Evolutionary conservation across 129 eudicot species (phyloP).

Genomic region (Artemisia annua): DNA sequence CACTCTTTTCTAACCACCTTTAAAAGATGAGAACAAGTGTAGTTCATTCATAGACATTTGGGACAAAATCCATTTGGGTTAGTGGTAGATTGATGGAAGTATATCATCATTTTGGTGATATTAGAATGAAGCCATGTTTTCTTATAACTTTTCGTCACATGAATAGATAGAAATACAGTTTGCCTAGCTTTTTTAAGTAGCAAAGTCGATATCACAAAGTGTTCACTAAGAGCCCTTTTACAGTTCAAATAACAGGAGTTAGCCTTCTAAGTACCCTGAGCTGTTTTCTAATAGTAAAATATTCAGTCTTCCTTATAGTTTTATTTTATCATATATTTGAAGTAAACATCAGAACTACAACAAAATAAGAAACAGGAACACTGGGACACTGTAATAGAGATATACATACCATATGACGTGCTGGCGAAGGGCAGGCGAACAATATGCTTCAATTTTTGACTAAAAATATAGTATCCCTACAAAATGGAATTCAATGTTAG

Average conservation of each 20-base stretch:
- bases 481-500: constrained; percentile 36
- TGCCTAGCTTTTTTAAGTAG: constrained; percentile 11
- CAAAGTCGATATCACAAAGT: neutral
- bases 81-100: neutral
- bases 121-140: constrained; percentile 1
- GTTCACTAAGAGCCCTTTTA: neutral
- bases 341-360: neutral
- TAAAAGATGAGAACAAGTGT: neutral
- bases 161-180: neutral
- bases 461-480: constrained; percentile 93
- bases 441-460: constrained; percentile 93
- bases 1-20: too few relatives aligned
- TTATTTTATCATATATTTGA: neutral
- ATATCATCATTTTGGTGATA: neutral
- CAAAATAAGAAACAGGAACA: neutral
- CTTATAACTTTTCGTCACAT: neutral
- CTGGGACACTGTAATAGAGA: constrained; percentile 4
- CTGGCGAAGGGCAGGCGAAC: constrained; percentile 89
- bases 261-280: neutral
- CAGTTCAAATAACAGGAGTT: too few relatives aligned
- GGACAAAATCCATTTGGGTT: neutral
- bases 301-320: neutral
- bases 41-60: neutral
- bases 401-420: constrained; percentile 72
- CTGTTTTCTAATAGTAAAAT: neutral